Percentiles rank a stretch among this genome's conserved stretches.
phyloP scores from a whole-genome alignment of 2,329 filamentous ascomycete genomes.

The Epichloe festucae region DNA sequence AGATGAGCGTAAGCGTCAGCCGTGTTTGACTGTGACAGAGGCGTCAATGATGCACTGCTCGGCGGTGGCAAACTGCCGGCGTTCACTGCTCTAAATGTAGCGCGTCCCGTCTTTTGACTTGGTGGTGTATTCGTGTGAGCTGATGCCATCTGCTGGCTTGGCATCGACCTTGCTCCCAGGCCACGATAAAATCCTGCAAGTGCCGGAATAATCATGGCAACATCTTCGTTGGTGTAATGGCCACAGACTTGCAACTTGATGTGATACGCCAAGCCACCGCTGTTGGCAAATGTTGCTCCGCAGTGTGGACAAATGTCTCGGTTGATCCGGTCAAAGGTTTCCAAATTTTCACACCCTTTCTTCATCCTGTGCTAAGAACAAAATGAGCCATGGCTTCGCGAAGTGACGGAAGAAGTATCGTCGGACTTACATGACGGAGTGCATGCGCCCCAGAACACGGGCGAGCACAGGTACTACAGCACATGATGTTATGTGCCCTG shows the following conservation, averaged over 20 bases:
- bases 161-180: background rate
- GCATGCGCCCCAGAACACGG: conserved; percentile 21
- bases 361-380: conserved; percentile 16
- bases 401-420: background rate
- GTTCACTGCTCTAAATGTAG: background rate
- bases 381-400: conserved; percentile 5
- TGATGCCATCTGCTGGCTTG: background rate
- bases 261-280: conserved; percentile 32
- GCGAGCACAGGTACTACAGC: conserved; percentile 20
- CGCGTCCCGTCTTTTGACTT: background rate
- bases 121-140: background rate
- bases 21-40: background rate
- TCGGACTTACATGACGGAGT: conserved; percentile 18
- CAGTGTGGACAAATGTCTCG: conserved; percentile 32
- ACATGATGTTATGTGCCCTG: conserved; percentile 6
- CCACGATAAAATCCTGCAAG: conserved; percentile 2
- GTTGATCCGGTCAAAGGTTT: conserved; percentile 8
- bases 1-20: conserved; percentile 33
- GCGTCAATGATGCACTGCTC: background rate
- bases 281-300: conserved; percentile 29
- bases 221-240: conserved; percentile 15
- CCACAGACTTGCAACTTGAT: conserved; percentile 32
- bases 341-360: conserved; percentile 12
- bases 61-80: background rate
- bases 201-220: background rate